Conservation (phyloP, 179 eudicot species). For the Camellia oleifera region DNA sequence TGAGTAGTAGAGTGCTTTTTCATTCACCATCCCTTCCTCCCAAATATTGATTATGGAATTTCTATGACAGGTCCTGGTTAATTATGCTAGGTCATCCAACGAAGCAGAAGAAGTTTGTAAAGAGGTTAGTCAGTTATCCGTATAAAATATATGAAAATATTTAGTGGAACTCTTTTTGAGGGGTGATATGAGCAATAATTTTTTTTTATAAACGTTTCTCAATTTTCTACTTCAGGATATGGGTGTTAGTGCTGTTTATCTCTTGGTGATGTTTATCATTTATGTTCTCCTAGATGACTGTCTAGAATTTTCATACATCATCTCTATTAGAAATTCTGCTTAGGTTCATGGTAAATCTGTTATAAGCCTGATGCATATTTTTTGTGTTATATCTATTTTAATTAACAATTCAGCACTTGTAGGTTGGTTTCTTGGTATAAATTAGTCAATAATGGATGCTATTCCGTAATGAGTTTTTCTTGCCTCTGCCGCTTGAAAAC, state of each 20-base stretch:
- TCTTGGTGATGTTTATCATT: neutral
- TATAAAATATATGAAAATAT: neutral
- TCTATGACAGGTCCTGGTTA: conserved; percentile 67
- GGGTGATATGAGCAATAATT: neutral
- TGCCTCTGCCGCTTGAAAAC: neutral
- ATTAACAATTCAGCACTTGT: neutral
- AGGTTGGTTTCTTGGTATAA: neutral
- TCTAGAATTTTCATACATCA: neutral
- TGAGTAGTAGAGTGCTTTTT: neutral
- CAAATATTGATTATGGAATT: conserved; percentile 8
- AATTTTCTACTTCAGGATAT: neutral
- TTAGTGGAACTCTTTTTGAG: neutral
- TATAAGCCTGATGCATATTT: neutral
- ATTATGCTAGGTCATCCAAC: conserved; percentile 57
- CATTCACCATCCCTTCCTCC: neutral
- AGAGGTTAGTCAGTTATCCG: conserved; percentile 43
- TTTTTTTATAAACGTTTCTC: neutral
- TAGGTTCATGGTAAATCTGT: neutral
- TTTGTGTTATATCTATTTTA: neutral
- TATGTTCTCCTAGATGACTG: neutral
- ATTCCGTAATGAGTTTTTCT: neutral
- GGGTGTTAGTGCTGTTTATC: neutral
- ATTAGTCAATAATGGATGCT: neutral
- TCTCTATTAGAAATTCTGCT: neutral
- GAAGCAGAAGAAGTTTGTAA: conserved; percentile 61